Conservation (phyloP, 2,329 filamentous ascomycete genomes). For the Aspergillus carbonarius region DNA sequence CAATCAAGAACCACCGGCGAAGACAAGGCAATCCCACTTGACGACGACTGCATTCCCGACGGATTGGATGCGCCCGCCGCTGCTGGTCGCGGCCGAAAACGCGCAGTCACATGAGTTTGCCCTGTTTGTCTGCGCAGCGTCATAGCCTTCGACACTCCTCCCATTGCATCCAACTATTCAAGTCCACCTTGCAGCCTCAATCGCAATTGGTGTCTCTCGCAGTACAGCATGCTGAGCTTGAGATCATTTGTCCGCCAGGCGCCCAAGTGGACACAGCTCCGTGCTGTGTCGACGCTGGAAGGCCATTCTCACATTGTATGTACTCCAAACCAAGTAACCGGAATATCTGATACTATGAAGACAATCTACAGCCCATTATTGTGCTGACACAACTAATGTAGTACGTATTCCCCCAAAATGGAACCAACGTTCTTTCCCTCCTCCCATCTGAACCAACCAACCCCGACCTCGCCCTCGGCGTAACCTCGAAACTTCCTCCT, state of each 20-base stretch:
- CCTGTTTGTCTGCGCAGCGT: slow-evolving; percentile 25
- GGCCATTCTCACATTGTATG: slow-evolving; percentile 42
- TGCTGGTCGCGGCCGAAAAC: slow-evolving; percentile 14
- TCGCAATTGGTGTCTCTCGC: neutral
- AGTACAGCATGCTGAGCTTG: slow-evolving; percentile 25
- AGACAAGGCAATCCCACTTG: neutral
- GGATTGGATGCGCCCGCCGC: neutral
- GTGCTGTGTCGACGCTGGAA: slow-evolving; percentile 39
- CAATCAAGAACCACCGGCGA: neutral
- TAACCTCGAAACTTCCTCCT: slow-evolving; percentile 55
- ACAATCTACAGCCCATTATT: neutral
- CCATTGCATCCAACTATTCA: neutral
- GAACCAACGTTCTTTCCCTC: slow-evolving; percentile 54
- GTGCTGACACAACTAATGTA: slow-evolving; percentile 19
- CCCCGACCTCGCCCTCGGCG: slow-evolving; percentile 55
- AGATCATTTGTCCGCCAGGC: slow-evolving; percentile 22
- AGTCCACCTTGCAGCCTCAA: neutral
- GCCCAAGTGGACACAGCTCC: slow-evolving; percentile 26
- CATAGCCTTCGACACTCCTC: slow-evolving; percentile 8
- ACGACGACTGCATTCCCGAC: neutral
- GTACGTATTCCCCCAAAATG: slow-evolving; percentile 50
- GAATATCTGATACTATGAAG: no score
- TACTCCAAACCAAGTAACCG: neutral
- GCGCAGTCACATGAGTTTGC: slow-evolving; percentile 32
- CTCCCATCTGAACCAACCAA: slow-evolving; percentile 56